Conservation (phyloP, 768 basidiomycete genomes). For the Hericium coralloides region DNA sequence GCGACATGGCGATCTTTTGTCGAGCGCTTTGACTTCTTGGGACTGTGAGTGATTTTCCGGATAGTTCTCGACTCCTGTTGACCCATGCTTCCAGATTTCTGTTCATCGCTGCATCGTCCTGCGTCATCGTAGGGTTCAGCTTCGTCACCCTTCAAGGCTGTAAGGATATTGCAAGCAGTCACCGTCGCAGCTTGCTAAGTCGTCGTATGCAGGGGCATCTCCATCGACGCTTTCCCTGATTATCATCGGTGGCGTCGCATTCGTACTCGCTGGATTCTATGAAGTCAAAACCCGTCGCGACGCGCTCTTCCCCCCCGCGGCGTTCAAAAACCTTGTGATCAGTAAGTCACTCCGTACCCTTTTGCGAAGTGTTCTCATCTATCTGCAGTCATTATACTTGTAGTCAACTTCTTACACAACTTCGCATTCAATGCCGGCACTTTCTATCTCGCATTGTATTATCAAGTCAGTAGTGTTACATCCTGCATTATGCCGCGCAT, state of each 20-base stretch:
- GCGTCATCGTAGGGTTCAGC: constrained; percentile 73
- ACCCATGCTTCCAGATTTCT: constrained; percentile 37
- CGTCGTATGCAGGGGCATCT: constrained; percentile 42
- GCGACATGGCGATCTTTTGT: constrained; percentile 50
- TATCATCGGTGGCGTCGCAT: constrained; percentile 41
- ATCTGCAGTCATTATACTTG: constrained; percentile 50
- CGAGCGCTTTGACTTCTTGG: constrained; percentile 64
- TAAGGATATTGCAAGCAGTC: not conserved
- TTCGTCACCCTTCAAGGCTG: constrained; percentile 39
- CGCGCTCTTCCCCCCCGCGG: constrained; percentile 58
- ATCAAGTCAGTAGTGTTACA: constrained; percentile 43
- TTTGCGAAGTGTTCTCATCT: constrained; percentile 4
- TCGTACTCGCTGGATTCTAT: constrained; percentile 55
- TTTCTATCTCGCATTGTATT: constrained; percentile 78
- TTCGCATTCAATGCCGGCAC: constrained; percentile 79
- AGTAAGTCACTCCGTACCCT: constrained; percentile 29
- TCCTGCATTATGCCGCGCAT: not conserved
- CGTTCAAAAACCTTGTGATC: constrained; percentile 51
- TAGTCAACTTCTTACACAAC: constrained; percentile 73
- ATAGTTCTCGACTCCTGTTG: constrained; percentile 11
- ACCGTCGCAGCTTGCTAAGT: not conserved
- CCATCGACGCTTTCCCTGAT: constrained; percentile 56
- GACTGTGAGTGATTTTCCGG: constrained; percentile 47
- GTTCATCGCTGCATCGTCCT: constrained; percentile 68
- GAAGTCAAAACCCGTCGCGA: constrained; percentile 61